These are phyloP conservation scores for Capsicum chinense DNA, from an alignment of 257 asterid genomes.

Conservation along the genomic window DNA sequence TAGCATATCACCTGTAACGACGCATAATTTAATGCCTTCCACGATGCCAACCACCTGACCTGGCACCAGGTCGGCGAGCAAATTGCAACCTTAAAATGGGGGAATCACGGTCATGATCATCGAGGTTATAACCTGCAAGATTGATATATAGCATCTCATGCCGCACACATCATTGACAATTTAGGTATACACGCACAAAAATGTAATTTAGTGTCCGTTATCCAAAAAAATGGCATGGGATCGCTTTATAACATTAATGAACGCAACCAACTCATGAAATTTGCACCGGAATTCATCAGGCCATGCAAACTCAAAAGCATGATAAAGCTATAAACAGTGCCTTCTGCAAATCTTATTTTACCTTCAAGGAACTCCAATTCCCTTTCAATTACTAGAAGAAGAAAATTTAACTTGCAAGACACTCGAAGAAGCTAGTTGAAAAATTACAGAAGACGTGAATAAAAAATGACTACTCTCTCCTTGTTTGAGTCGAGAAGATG, in stretches of 20 bases:
- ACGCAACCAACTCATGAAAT: neutral
- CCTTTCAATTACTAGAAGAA: neutral
- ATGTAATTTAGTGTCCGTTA: neutral
- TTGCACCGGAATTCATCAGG: conserved; percentile 12
- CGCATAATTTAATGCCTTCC: conserved; percentile 51
- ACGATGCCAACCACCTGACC: conserved; percentile 63
- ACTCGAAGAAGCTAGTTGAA: neutral
- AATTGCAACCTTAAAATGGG: conserved; percentile 59
- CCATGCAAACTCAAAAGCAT: neutral
- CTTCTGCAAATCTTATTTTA: neutral
- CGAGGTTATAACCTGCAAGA: conserved; percentile 75
- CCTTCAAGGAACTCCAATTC: conserved; percentile 12
- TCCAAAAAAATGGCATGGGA: neutral
- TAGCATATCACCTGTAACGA: conserved; percentile 60
- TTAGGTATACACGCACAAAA: neutral
- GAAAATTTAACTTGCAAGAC: neutral
- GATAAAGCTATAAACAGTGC: conserved; percentile 2
- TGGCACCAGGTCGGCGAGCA: conserved; percentile 67
- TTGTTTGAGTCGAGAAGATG: conserved; percentile 25
- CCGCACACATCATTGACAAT: neutral
- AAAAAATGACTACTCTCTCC: neutral
- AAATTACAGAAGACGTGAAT: neutral
- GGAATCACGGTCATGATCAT: conserved; percentile 64
- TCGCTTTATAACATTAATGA: neutral
- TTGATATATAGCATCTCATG: conserved; percentile 43